phyloP scores from a whole-genome alignment of 441 rosid genomes.

The Biscutella laevigata region DNA sequence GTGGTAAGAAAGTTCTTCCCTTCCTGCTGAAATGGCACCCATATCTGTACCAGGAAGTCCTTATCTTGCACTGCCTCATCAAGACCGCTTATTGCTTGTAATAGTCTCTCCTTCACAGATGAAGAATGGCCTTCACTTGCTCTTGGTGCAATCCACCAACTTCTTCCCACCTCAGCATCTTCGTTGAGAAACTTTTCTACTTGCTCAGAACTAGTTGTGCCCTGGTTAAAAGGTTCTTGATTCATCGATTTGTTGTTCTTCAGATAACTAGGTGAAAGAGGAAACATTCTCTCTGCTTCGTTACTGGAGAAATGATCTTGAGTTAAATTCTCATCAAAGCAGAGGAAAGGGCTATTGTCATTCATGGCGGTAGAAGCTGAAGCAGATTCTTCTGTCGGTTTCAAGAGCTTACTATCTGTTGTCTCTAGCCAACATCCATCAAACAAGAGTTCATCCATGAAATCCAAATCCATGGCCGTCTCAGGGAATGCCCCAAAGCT shows the following conservation, averaged over 20 bases:
- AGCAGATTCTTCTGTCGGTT: conserved; percentile 21
- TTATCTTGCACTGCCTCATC: conserved; percentile 42
- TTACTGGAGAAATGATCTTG: conserved; percentile 21
- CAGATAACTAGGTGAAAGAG: conserved; percentile 20
- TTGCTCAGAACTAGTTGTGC: conserved; percentile 28
- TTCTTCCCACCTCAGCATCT: conserved; percentile 40
- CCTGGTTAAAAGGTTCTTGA: conserved; percentile 23
- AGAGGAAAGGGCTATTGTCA: conserved; percentile 23
- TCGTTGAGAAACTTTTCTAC: conserved; percentile 31
- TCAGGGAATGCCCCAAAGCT: conserved; percentile 33
- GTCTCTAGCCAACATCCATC: conserved; percentile 85
- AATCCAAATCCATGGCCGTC: conserved; percentile 72
- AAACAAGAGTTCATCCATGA: conserved; percentile 77
- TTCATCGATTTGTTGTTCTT: conserved; percentile 28
- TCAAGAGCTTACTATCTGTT: conserved; percentile 38
- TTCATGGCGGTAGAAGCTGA: conserved; percentile 23
- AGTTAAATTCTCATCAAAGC: conserved; percentile 19
- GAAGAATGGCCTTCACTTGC: conserved; percentile 33
- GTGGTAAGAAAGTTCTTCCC: conserved; percentile 75
- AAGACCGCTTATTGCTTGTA: conserved; percentile 45
- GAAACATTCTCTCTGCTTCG: too few relatives aligned
- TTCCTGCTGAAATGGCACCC: conserved; percentile 69
- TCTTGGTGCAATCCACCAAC: conserved; percentile 57
- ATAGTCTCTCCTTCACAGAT: conserved; percentile 53
- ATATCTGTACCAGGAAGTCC: conserved; percentile 70